These are phyloP conservation scores for Trichophyton simii DNA, from an alignment of 2,329 filamentous ascomycete genomes.

Conservation along the genomic window DNA sequence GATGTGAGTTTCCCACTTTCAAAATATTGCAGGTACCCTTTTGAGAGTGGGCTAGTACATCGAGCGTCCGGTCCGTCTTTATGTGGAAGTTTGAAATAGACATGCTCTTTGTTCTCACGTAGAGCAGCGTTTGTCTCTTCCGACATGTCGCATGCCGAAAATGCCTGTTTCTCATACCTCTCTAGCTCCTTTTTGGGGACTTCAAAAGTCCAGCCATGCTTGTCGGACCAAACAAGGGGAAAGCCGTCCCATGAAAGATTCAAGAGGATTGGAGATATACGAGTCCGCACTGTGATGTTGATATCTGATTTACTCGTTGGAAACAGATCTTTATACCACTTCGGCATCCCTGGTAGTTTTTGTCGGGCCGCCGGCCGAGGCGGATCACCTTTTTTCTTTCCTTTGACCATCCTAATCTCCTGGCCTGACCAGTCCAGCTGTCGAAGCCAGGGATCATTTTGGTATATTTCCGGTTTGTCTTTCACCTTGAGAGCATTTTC, in stretches of 20 bases:
- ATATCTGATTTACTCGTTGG: slow-evolving; percentile 53
- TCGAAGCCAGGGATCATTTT: slow-evolving; percentile 74
- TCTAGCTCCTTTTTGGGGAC: slow-evolving; percentile 51
- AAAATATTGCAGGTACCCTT: slow-evolving; percentile 81
- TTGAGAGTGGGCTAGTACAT: slow-evolving; percentile 79
- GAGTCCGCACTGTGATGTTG: slow-evolving; percentile 68
- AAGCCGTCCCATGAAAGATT: slow-evolving; percentile 79
- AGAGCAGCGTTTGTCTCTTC: slow-evolving; percentile 52
- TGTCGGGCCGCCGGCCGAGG: slow-evolving; percentile 67
- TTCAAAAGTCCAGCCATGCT: slow-evolving; percentile 83
- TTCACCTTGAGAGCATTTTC: slow-evolving; percentile 67
- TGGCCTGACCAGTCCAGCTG: slow-evolving; percentile 96
- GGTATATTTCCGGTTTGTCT: slow-evolving; percentile 54
- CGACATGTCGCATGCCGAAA: slow-evolving; percentile 61
- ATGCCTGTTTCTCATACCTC: slow-evolving; percentile 57
- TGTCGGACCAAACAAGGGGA: slow-evolving; percentile 85
- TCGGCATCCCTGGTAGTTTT: slow-evolving; percentile 87
- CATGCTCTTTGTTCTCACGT: slow-evolving; percentile 50
- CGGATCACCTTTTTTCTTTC: slow-evolving; percentile 73
- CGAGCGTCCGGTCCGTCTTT: slow-evolving; percentile 82
- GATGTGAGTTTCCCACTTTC: slow-evolving; percentile 80
- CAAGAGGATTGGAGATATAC: slow-evolving; percentile 74
- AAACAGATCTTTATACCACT: slow-evolving; percentile 93
- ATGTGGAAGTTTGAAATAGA: slow-evolving; percentile 89
- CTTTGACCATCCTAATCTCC: slow-evolving; percentile 80